Conservation (phyloP, 148 eudicot genomes). For the Rhododendron griersonianum region DNA sequence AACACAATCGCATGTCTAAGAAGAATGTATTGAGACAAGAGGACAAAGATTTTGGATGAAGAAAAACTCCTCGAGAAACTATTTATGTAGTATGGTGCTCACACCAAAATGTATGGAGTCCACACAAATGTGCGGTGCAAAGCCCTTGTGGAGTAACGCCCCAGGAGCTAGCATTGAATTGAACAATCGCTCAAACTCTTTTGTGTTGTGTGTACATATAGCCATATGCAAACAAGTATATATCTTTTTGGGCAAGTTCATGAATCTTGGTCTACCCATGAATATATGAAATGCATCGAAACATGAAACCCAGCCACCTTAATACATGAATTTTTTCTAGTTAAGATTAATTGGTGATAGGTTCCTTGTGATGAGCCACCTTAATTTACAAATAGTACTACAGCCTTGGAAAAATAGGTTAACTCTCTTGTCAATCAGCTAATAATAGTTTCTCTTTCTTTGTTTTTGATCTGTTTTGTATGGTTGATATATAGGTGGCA, state of each 20-base stretch:
- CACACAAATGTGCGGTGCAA: too few relatives aligned
- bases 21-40: not conserved
- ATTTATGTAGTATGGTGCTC: not conserved
- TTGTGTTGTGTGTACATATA: not conserved
- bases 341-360: not conserved
- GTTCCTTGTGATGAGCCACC: not conserved
- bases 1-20: not conserved
- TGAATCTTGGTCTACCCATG: not conserved
- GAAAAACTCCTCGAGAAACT: not conserved
- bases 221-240: not conserved
- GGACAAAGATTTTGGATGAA: not conserved
- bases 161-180: too few relatives aligned
- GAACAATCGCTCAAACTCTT: not conserved
- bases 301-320: not conserved
- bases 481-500: slow-evolving; percentile 48
- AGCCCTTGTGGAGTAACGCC: too few relatives aligned
- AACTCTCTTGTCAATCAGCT: not conserved
- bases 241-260: not conserved
- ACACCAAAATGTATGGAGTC: too few relatives aligned
- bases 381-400: not conserved
- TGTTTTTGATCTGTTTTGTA: not conserved
- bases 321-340: not conserved
- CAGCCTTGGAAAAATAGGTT: not conserved
- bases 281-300: not conserved
- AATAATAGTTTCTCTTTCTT: not conserved